Conservation (phyloP, 2,329 filamentous ascomycete genomes). For the Torrubiella hemipterigena region DNA sequence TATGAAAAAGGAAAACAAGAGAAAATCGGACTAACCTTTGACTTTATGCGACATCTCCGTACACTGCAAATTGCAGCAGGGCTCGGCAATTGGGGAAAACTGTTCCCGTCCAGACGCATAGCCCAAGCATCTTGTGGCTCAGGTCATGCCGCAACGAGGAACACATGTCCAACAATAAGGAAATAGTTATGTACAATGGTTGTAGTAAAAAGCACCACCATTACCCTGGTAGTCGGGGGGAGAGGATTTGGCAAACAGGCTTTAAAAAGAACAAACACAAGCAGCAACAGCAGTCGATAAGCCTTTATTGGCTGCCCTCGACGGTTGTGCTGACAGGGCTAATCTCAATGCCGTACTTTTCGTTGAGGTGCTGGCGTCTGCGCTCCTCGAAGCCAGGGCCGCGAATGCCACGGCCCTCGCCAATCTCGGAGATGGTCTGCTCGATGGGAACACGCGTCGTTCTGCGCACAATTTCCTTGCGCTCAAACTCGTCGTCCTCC, state of each 20-base stretch:
- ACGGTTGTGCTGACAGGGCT: conserved; percentile 46
- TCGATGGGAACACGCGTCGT: conserved; percentile 63
- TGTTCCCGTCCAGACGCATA: not conserved
- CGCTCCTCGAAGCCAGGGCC: conserved; percentile 76
- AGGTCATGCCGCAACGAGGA: conserved; percentile 15
- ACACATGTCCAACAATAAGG: conserved; percentile 13
- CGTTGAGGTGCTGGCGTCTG: conserved; percentile 67
- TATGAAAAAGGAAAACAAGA: conserved; percentile 1
- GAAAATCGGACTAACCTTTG: too few relatives aligned
- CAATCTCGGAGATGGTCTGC: conserved; percentile 70
- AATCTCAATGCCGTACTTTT: conserved; percentile 81
- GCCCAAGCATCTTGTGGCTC: conserved; percentile 3
- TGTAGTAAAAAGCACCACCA: conserved; percentile 5
- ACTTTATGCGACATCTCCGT: conserved; percentile 8
- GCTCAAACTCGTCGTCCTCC: conserved; percentile 58
- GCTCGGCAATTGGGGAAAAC: too few relatives aligned
- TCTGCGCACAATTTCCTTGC: conserved; percentile 63
- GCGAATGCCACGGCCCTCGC: conserved; percentile 77
- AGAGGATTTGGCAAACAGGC: not conserved
- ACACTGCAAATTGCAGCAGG: conserved; percentile 5
- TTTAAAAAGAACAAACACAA: conserved; percentile 4
- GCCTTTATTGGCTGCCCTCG: conserved; percentile 27
- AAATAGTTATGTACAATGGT: conserved; percentile 22
- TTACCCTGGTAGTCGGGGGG: conserved; percentile 6
- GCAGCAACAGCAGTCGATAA: conserved; percentile 4